These are phyloP conservation scores for Melocanna baccifera DNA, from an alignment of 176 grass and related monocot species.

Conservation along the genomic window DNA sequence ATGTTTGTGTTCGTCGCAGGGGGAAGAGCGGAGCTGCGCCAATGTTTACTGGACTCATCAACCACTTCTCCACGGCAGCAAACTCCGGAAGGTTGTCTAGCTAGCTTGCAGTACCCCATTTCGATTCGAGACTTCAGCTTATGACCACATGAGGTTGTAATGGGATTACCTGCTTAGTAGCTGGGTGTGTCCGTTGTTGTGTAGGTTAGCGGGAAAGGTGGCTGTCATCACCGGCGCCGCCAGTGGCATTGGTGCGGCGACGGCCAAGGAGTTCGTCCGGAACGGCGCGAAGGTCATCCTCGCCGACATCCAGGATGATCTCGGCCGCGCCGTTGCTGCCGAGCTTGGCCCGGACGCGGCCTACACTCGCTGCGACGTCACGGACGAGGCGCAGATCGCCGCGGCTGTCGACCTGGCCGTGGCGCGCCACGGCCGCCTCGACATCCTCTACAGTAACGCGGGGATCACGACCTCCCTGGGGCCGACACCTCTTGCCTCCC, in stretches of 20 bases:
- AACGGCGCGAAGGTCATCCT: constrained; percentile 11
- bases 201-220: constrained; percentile 22
- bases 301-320: constrained; percentile 6
- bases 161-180: no score
- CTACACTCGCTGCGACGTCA: constrained; percentile 56
- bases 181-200: no score
- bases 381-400: constrained; percentile 54
- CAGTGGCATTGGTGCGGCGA: not conserved
- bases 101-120: no score
- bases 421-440: constrained; percentile 47
- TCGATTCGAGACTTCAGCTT: no score
- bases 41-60: not conserved
- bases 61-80: not conserved
- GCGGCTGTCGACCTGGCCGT: constrained; percentile 55
- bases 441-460: constrained; percentile 74
- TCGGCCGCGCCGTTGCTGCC: not conserved
- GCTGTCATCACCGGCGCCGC: constrained; percentile 8
- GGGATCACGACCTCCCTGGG: constrained; percentile 1
- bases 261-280: not conserved
- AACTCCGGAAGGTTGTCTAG: not conserved
- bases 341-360: not conserved
- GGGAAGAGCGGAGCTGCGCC: not conserved
- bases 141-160: no score
- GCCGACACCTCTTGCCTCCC: not conserved
- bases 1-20: not conserved